Evolutionary conservation across 2,329 filamentous ascomycete species (phyloP), one percentile per base, ranked within the genome.

Genomic region (Diplodia sapinea): DNA sequence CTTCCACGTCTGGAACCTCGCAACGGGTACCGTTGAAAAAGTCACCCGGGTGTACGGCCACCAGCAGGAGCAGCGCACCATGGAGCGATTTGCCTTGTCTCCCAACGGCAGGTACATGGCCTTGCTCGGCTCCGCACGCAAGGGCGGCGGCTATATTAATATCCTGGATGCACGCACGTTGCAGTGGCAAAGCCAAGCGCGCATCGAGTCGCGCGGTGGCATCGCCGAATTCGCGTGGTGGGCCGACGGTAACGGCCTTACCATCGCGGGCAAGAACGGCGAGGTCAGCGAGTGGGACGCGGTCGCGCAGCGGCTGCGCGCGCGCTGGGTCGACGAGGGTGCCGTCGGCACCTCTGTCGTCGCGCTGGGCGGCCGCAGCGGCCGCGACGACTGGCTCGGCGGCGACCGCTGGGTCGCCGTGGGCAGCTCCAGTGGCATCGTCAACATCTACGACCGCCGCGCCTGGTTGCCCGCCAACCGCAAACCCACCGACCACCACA

Each of bases 221-320:
- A 89, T 98, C 57, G 91, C 92, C 0, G 94, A 97, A 78, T 96
- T 97, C 74, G 88, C 88, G 1, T 99, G 95, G 95, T 97, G 94
- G 94, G 86, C 88, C 65, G 88, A 92, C 69, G 91, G 94, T 40
- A 86, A 89, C 50, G 94, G 94, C 4, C 83, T 99, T 73, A 90
- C 89, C 0, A 91, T 97, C 51, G 87, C 91, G 1, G 93, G 92
- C 69, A 94, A 91, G 78, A 93, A 91, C 72, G 95, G 95, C 29
- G 92, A 96, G 75, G 87, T 98, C 7, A 93, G 92, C 65, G 95
- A 99, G 82, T 99, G 92, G 87, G 90, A 89, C 75, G 83, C 96
- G 68, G 82, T 83, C 26, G 81, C 86, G 29, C 86, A 85, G 68
- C 86, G 89, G 12, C 91, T 96, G 64, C 76, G 97, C 1, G 92